Evolutionary conservation across 495 filamentous ascomycete species (phyloP).

Genomic region (Aspergillus diversus): DNA sequence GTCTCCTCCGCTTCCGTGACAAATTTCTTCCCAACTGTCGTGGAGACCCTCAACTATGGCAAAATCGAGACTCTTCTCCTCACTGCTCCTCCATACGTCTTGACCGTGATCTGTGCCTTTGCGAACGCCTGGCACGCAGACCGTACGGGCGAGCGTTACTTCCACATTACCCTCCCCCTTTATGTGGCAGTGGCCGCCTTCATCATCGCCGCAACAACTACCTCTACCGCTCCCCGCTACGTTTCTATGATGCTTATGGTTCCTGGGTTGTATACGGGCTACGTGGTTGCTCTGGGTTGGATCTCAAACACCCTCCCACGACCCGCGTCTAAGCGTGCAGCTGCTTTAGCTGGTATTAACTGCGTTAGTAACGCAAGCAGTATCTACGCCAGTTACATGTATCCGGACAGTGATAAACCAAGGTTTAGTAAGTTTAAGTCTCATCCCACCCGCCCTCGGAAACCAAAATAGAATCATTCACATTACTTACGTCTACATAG

Average conservation of each 20-base stretch:
- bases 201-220: slow-evolving; percentile 75
- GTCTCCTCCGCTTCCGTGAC: slow-evolving; percentile 73
- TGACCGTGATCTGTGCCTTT: slow-evolving; percentile 71
- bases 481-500: slow-evolving; percentile 23
- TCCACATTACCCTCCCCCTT: slow-evolving; percentile 72
- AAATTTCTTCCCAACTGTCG: slow-evolving; percentile 91
- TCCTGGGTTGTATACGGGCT: slow-evolving; percentile 55
- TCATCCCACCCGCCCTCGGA: background rate
- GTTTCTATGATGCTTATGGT: slow-evolving; percentile 86
- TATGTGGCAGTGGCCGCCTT: slow-evolving; percentile 71
- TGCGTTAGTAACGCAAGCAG: slow-evolving; percentile 72
- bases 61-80: slow-evolving; percentile 74
- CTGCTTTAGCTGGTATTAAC: slow-evolving; percentile 80
- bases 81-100: slow-evolving; percentile 74
- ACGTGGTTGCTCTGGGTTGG: slow-evolving; percentile 77
- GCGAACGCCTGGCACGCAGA: slow-evolving; percentile 80
- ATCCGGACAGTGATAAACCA: slow-evolving; percentile 46
- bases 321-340: slow-evolving; percentile 84
- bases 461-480: background rate
- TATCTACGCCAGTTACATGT: slow-evolving; percentile 79
- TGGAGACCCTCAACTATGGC: slow-evolving; percentile 69
- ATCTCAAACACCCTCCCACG: slow-evolving; percentile 79
- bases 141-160: slow-evolving; percentile 76
- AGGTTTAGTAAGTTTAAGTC: slow-evolving; percentile 41
- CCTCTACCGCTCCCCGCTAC: slow-evolving; percentile 66